A percentile compares a stretch with the other conserved stretches of the same genome.
phyloP scores from a whole-genome alignment of 2,329 filamentous ascomycete genomes.

The Diaporthe citrichinensis region DNA sequence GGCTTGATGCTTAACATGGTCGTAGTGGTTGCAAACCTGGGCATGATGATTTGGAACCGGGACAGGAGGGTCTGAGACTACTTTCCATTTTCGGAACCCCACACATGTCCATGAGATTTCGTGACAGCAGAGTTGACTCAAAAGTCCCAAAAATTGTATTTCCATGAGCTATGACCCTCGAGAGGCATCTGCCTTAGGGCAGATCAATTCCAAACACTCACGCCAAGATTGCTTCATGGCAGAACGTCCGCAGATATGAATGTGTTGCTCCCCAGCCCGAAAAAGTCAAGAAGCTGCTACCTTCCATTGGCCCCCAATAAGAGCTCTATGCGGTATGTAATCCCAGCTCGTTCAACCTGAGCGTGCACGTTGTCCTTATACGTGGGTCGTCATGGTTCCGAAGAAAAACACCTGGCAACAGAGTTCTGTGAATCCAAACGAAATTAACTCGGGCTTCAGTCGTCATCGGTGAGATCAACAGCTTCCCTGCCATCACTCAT shows the following conservation, averaged over 20 bases:
- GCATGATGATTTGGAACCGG: too few relatives aligned
- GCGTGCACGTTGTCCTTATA: too few relatives aligned
- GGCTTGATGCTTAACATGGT: too few relatives aligned
- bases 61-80: neutral
- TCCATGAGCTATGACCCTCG: neutral
- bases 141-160: neutral
- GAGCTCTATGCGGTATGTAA: too few relatives aligned
- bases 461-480: conserved; percentile 39
- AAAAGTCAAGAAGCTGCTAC: too few relatives aligned
- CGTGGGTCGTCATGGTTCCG: too few relatives aligned
- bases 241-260: neutral
- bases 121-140: neutral
- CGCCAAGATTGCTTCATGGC: neutral
- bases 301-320: too few relatives aligned
- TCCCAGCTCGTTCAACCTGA: too few relatives aligned
- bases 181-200: neutral
- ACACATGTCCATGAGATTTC: neutral
- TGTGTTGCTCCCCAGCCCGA: too few relatives aligned
- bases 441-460: neutral
- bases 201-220: neutral
- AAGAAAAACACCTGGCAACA: too few relatives aligned
- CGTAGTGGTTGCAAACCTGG: too few relatives aligned
- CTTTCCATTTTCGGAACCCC: too few relatives aligned
- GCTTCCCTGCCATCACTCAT: conserved; percentile 25
- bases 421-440: neutral